Base-by-base conservation (phyloP, 148 eudicot genomes). In the Salicornia ramosissima region DNA sequence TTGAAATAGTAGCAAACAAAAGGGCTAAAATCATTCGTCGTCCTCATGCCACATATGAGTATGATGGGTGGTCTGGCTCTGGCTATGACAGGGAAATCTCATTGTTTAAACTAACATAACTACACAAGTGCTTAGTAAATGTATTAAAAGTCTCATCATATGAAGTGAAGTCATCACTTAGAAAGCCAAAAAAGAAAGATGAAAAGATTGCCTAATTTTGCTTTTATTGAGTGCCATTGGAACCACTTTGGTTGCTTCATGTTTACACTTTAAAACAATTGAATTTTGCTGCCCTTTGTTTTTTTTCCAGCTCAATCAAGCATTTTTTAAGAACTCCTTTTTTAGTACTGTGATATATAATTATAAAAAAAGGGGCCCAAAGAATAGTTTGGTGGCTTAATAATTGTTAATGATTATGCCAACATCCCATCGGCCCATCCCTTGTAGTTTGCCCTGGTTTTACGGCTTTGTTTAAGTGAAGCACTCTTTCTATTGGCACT, bases 361-460 rank as follows among this genome's bases (percentile, higher is more conserved):
- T 2, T 18, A 18, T 24, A 36, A 10, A 9, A 29, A 53, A 13
- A 15, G 21, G 26, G 12, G 56, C 25, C 39, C n/a, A 51, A 70
- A 56, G n/a, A 21, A 25, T 8, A 46, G 80, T 77, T 77, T 72
- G 80, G 80, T 77, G 80, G 71, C 25, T 72, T 76, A 70, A 77
- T 77, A 59, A 52, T 66, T 67, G 55, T 33, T 25, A 45, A 77
- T 72, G 64, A 77, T 77, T 67, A 67, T 42, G 62, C 51, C 72
- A 58, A 64, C 56, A 46, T 25, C 52, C 69, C 54, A 61, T 51
- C 30, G 26, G 51, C 11, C 4, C 21, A 14, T 39, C 16, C 2
- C 15, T 9, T 66, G 10, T 2, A 19, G 5, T 16, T 36, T 64
- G n/a, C 47, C 74, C 47, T 53, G 47, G 56, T 69, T 62, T 62